A percentile compares a stretch with the other conserved stretches of the same genome.
phyloP scores from a whole-genome alignment of 2,329 filamentous ascomycete species.

The Curvularia spicifera region DNA sequence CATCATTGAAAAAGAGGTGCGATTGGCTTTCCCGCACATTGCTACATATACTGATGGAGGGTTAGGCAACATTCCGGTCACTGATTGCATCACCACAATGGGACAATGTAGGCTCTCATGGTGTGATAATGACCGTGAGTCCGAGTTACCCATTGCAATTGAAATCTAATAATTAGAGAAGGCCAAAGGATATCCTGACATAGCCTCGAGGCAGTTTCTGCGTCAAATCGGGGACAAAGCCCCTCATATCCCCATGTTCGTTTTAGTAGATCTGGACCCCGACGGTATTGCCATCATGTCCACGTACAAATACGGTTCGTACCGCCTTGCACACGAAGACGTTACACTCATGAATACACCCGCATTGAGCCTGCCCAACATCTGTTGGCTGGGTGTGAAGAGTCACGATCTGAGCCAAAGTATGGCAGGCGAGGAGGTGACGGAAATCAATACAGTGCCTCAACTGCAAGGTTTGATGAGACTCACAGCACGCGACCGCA shows the following conservation, averaged over 20 bases:
- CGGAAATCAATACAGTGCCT: conserved; percentile 16
- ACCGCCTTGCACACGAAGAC: conserved; percentile 65
- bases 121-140: conserved; percentile 71
- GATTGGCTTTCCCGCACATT: conserved; percentile 6
- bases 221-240: conserved; percentile 49
- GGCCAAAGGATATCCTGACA: conserved; percentile 84
- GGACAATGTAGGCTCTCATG: conserved; percentile 58
- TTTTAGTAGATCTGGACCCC: conserved; percentile 76
- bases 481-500: conserved; percentile 65
- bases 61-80: conserved; percentile 75
- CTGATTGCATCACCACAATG: conserved; percentile 66
- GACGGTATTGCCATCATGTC: conserved; percentile 76
- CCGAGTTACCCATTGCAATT: neutral
- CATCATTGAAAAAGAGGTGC: conserved; percentile 79
- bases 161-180: conserved; percentile 44
- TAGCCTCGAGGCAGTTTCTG: conserved; percentile 72
- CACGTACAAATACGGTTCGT: conserved; percentile 76
- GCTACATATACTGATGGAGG: conserved; percentile 22
- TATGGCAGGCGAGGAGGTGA: conserved; percentile 21
- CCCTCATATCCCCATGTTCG: conserved; percentile 60
- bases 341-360: conserved; percentile 47
- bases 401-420: conserved; percentile 39
- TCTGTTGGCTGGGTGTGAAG: conserved; percentile 71
- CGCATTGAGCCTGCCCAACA: conserved; percentile 51
- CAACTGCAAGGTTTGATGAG: conserved; percentile 54